These are phyloP conservation scores for Cystoderma amianthinum DNA, from an alignment of 768 basidiomycete genomes.

Conservation along the genomic window DNA sequence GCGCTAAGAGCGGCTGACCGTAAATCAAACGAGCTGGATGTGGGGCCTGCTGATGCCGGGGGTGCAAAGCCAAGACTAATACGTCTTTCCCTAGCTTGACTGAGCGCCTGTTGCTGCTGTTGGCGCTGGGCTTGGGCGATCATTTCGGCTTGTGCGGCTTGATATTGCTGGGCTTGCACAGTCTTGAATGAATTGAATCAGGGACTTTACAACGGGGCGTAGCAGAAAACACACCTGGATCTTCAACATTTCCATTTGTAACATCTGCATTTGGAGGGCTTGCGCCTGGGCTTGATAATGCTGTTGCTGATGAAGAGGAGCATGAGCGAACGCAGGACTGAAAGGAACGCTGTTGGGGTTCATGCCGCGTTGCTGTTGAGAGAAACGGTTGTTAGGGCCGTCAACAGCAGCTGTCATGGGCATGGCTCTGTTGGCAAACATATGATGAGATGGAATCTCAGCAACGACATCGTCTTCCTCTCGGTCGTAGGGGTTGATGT, in stretches of 20 bases:
- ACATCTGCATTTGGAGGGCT: conserved; percentile 76
- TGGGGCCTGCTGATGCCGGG: conserved; percentile 72
- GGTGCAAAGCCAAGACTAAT: conserved; percentile 39
- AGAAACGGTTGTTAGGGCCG: conserved; percentile 57
- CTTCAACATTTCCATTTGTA: conserved; percentile 77
- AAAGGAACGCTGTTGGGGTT: conserved; percentile 52
- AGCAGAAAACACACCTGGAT: conserved; percentile 53
- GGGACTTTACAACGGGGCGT: not conserved
- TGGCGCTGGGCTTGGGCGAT: conserved; percentile 47
- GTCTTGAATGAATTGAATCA: conserved; percentile 33
- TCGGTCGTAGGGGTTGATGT: conserved; percentile 34
- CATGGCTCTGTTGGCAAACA: conserved; percentile 44
- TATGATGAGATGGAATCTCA: conserved; percentile 46
- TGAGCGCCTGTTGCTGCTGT: conserved; percentile 22
- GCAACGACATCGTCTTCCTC: conserved; percentile 56
- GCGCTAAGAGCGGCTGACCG: conserved; percentile 46
- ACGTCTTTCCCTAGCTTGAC: conserved; percentile 39
- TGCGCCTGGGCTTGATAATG: conserved; percentile 52
- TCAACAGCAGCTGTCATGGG: conserved; percentile 73
- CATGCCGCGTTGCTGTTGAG: conserved; percentile 56
- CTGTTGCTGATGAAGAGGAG: conserved; percentile 34
- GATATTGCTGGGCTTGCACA: conserved; percentile 69
- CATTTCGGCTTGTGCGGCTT: conserved; percentile 43
- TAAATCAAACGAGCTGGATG: conserved; percentile 56
- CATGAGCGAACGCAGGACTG: conserved; percentile 40